Evolutionary conservation across 208 protist genomes (phyloP), one percentile per base, ranked within the genome.

Genomic region (Trypanosoma cruzi): DNA sequence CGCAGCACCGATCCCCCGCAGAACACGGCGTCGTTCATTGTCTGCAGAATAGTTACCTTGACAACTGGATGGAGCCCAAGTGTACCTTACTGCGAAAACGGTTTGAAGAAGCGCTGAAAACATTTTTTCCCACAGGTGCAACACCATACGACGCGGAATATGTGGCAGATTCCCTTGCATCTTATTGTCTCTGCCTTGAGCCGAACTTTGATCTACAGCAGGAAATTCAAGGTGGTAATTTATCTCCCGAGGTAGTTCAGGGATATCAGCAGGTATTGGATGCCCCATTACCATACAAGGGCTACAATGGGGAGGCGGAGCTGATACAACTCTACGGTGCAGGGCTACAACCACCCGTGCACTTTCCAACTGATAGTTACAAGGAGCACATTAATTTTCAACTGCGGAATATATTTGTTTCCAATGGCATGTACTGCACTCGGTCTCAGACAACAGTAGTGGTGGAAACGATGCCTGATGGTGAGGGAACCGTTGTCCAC

Each of bases 31-130:
- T 58, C 20, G 65, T 81, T 24, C 85, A 90, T 68, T 76, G 71
- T 60, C 61, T 91, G n/a, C 75, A 81, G 48, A 91, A 91, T 67
- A 84, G 67, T 22, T 82, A 77, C 31, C 32, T 91, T 5, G 77
- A 91, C 65, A 86, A 88, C 75, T 80, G 68, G 58, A 55, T 59
- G 20, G 85, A 91, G 64, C 85, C 82, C 22, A 88, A 86, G 62
- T 71, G 75, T 32, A 40, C 46, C 0, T 69, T 72, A 2, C 66
- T 91, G 42, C 20, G 64, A 28, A 26, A 73, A 8, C 62, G 64
- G 4, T 85, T 90, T 58, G 8, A 66, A 14, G 61, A 57, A 14
- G 57, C 77, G 0, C 32, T 90, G 7, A n/a, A 31, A 2, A 28
- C 32, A 4, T 55, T 73, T 26, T 56, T 86, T 20, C 54, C 44